phyloP scores from a whole-genome alignment of 192 early-diverging fungal species.

The Coemansia sp. region DNA sequence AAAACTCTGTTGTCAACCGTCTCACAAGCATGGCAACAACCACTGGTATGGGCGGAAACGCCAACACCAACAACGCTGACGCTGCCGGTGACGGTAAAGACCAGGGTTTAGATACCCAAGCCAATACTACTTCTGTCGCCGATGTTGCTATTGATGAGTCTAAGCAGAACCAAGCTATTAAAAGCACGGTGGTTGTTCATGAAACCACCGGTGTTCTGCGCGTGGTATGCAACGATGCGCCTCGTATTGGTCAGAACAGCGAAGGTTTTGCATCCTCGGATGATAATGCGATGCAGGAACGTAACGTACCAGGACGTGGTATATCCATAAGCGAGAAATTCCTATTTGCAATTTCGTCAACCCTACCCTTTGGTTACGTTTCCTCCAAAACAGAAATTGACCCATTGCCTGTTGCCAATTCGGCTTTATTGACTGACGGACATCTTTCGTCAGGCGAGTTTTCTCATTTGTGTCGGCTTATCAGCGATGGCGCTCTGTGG shows the following conservation, averaged over 20 bases:
- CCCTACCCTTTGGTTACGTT: conserved; percentile 9
- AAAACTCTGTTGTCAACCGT: conserved; percentile 7
- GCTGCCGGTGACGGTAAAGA: background rate
- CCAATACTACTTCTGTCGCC: background rate
- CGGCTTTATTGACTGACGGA: background rate
- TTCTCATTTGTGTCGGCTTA: conserved; percentile 4
- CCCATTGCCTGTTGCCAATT: background rate
- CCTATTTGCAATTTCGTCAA: conserved; percentile 13
- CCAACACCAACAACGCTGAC: background rate
- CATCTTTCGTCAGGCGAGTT: conserved; percentile 16
- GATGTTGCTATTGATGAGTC: too few relatives aligned
- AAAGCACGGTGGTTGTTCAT: conserved; percentile 27
- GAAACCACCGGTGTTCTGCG: conserved; percentile 34
- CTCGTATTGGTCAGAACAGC: background rate
- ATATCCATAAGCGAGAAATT: conserved; percentile 30
- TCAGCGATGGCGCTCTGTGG: conserved; percentile 31
- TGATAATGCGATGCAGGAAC: background rate
- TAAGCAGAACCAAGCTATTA: too few relatives aligned
- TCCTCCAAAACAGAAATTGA: background rate
- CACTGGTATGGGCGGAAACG: conserved; percentile 15
- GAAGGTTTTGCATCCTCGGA: background rate
- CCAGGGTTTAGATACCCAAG: background rate
- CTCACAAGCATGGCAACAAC: conserved; percentile 24
- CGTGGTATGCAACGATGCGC: background rate
- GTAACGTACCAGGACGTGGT: conserved; percentile 49